A percentile compares a stretch with the other conserved stretches of the same genome.
These are phyloP conservation scores for Petunia axillaris DNA, from an alignment of 257 asterid genomes.

Conservation along the genomic window DNA sequence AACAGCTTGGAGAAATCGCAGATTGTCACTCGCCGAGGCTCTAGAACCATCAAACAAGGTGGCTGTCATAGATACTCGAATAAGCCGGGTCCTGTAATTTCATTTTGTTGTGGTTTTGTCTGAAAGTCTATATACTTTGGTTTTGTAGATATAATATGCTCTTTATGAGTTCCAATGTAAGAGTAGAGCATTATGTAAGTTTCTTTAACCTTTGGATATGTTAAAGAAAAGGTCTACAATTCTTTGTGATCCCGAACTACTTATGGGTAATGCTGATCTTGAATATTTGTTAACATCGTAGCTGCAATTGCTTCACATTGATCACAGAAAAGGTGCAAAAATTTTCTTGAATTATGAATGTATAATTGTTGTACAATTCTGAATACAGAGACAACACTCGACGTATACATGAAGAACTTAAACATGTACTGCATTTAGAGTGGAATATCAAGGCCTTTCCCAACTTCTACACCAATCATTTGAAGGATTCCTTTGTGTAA, in stretches of 20 bases:
- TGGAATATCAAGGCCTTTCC: conserved; percentile 95
- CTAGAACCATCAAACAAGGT: conserved; percentile 55
- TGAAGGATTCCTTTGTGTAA: conserved; percentile 80
- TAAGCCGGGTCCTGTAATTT: conserved; percentile 63
- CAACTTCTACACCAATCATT: conserved; percentile 78
- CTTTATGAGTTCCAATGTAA: conserved; percentile 8
- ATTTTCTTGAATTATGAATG: conserved; percentile 20
- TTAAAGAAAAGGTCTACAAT: neutral
- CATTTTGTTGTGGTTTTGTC: neutral
- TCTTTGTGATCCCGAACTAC: neutral
- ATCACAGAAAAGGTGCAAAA: neutral
- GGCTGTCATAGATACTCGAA: conserved; percentile 70
- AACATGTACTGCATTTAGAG: conserved; percentile 43
- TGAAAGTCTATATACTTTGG: neutral
- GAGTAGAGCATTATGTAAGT: neutral
- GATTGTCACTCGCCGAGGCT: conserved; percentile 71
- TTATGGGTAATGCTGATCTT: too few relatives aligned
- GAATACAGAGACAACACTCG: neutral
- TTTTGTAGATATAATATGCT: conserved; percentile 3
- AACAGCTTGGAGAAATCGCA: conserved; percentile 61
- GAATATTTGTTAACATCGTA: neutral
- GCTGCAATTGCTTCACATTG: neutral
- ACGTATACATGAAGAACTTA: neutral
- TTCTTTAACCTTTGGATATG: neutral
- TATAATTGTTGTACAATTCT: neutral